These are phyloP conservation scores for Lactuca saligna DNA, from an alignment of 129 eudicot species.

Conservation along the genomic window DNA sequence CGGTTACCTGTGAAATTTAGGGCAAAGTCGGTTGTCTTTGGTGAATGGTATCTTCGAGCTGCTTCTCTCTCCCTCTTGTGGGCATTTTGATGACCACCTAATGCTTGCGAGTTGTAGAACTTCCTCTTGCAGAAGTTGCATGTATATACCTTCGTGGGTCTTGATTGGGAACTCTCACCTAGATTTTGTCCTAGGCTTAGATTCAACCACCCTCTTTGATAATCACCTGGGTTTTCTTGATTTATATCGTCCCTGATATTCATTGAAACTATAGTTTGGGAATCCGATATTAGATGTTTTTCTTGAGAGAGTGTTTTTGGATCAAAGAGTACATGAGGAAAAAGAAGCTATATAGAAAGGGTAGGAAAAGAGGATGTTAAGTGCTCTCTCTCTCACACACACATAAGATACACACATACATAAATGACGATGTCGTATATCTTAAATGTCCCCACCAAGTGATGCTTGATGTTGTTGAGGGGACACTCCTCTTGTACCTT, in stretches of 20 bases:
- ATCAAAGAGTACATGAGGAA: constrained; percentile 20
- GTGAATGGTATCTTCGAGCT: constrained; percentile 57
- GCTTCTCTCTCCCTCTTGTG: constrained; percentile 82
- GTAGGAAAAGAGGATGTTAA: constrained; percentile 18
- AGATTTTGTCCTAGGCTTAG: constrained; percentile 53
- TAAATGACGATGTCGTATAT: constrained; percentile 24
- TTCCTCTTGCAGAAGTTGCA: constrained; percentile 75
- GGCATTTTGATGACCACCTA: constrained; percentile 87
- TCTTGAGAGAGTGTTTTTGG: constrained; percentile 11
- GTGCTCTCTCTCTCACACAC: constrained; percentile 8
- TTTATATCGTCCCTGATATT: constrained; percentile 31
- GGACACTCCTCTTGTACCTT: constrained; percentile 43
- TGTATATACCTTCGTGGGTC: constrained; percentile 48
- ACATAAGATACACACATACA: not conserved
- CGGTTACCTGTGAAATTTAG: constrained; percentile 34
- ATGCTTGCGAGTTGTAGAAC: constrained; percentile 79
- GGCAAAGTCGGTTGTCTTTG: constrained; percentile 4
- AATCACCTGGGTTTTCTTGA: constrained; percentile 20
- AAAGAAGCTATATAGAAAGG: constrained; percentile 23
- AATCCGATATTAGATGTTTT: not conserved
- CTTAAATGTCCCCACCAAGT: constrained; percentile 55
- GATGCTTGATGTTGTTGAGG: constrained; percentile 55
- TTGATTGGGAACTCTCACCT: constrained; percentile 42
- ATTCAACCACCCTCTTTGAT: constrained; percentile 56
- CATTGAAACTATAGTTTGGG: constrained; percentile 19